Evolutionary conservation across 164 flowering plant species (phyloP).

Genomic region (Stephania yunnanensis): DNA sequence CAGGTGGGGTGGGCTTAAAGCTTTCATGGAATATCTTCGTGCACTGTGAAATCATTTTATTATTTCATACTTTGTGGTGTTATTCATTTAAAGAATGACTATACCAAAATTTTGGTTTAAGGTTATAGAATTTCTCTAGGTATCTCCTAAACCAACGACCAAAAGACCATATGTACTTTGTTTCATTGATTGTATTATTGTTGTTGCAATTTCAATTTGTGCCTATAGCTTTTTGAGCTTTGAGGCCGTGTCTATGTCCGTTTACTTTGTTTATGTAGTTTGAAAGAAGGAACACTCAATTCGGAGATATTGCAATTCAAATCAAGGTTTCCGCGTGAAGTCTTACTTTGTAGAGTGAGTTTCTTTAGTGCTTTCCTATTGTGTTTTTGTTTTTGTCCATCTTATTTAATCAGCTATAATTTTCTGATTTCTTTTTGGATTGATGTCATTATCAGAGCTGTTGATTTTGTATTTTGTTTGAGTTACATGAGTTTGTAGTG

Average conservation of each 20-base stretch:
- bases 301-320: constrained; percentile 94
- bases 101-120: no score
- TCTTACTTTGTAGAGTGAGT: constrained; percentile 91
- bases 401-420: background rate
- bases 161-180: no score
- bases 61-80: no score
- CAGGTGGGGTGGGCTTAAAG: no score
- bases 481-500: background rate
- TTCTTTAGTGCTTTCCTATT: background rate
- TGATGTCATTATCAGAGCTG: background rate
- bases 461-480: background rate
- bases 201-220: background rate
- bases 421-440: background rate
- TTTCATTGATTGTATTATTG: background rate
- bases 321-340: constrained; percentile 89
- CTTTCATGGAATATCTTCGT: no score
- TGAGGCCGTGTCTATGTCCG: background rate
- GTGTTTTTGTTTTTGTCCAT: background rate
- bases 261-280: constrained; percentile 32
- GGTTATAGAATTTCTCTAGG: no score
- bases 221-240: background rate
- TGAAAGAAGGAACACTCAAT: constrained; percentile 90
- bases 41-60: no score
- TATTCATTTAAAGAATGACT: no score
- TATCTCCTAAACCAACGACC: no score